phyloP scores from a whole-genome alignment of 2,329 filamentous ascomycete genomes.

The Neurospora crassa region DNA sequence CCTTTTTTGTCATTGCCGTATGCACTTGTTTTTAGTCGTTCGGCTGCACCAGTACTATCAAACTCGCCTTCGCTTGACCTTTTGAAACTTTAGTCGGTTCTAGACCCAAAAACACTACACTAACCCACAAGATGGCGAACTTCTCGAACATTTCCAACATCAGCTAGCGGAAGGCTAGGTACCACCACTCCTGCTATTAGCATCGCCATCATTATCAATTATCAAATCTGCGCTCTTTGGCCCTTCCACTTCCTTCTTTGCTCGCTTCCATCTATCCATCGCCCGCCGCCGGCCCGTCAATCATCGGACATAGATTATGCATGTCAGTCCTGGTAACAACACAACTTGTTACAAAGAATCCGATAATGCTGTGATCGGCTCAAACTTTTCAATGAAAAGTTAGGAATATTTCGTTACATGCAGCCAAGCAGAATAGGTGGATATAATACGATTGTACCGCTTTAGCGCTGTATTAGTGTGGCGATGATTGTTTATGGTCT shows the following conservation, averaged over 20 bases:
- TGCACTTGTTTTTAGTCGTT: neutral
- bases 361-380: too few relatives aligned
- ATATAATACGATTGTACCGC: too few relatives aligned
- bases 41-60: neutral
- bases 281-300: neutral
- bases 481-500: too few relatives aligned
- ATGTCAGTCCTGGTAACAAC: neutral
- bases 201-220: neutral
- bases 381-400: too few relatives aligned
- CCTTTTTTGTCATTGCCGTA: neutral
- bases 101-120: neutral
- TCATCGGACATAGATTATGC: neutral
- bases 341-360: neutral
- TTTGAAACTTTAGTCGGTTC: neutral
- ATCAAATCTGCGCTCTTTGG: neutral
- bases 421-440: too few relatives aligned
- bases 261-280: neutral
- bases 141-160: neutral
- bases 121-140: neutral
- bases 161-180: neutral
- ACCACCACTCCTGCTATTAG: neutral
- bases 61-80: neutral
- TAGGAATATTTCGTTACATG: too few relatives aligned
- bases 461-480: too few relatives aligned
- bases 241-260: neutral